A percentile compares a stretch with the other conserved stretches of the same genome.
phyloP scores from a whole-genome alignment of 305 asterid genomes.

The Fraxinus dipetala region DNA sequence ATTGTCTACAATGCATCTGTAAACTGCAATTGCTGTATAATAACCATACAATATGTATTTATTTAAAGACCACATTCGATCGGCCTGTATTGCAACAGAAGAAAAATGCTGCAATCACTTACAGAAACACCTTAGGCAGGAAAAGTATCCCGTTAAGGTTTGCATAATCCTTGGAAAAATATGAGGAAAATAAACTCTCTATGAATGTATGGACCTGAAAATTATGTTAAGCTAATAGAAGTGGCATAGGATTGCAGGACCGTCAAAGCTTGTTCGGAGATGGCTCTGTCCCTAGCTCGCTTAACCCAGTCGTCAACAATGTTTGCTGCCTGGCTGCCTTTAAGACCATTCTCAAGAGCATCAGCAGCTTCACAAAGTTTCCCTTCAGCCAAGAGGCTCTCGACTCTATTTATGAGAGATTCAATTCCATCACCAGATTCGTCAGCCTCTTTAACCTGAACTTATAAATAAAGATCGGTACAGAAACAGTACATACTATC shows the following conservation, averaged over 20 bases:
- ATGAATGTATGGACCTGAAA: not conserved
- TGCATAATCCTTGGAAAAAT: slow-evolving; percentile 16
- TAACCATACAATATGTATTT: slow-evolving; percentile 10
- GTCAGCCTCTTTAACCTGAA: slow-evolving; percentile 45
- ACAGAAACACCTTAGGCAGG: slow-evolving; percentile 11
- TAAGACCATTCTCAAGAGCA: slow-evolving; percentile 69
- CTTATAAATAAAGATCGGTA: not conserved
- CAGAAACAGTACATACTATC: not conserved
- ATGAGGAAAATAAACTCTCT: slow-evolving; percentile 15
- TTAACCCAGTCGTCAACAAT: slow-evolving; percentile 67
- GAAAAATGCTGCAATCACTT: slow-evolving; percentile 20
- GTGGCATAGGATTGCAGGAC: slow-evolving; percentile 77
- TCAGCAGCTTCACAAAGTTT: slow-evolving; percentile 80
- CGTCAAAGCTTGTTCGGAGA: slow-evolving; percentile 77
- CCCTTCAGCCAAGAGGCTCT: slow-evolving; percentile 69
- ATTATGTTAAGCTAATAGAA: slow-evolving; percentile 59
- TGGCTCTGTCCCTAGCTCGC: slow-evolving; percentile 72
- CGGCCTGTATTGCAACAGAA: slow-evolving; percentile 18
- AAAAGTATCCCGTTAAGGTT: not conserved
- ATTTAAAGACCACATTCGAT: slow-evolving; percentile 21
- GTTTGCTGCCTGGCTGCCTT: slow-evolving; percentile 76
- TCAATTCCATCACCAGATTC: slow-evolving; percentile 79
- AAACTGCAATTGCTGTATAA: not conserved
- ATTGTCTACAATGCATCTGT: not conserved
- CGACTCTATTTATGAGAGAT: slow-evolving; percentile 74